Evolutionary conservation across 257 asterid genomes (phyloP).

Genomic region (Galeopsis tetrahit): DNA sequence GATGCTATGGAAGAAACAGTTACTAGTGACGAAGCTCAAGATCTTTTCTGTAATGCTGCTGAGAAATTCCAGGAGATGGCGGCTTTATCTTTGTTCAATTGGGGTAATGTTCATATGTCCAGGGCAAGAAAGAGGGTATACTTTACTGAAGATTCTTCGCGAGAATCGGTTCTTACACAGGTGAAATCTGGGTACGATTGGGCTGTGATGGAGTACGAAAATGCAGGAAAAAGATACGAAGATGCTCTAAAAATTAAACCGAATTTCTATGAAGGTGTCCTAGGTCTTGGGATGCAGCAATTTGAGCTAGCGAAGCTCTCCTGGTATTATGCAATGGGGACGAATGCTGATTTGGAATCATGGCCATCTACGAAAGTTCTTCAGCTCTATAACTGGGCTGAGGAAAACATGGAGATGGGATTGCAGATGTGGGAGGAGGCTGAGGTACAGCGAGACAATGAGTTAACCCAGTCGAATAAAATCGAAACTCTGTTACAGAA

Average conservation of each 20-base stretch:
- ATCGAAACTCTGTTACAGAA: slow-evolving; percentile 43
- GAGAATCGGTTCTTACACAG: slow-evolving; percentile 52
- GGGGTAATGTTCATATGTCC: slow-evolving; percentile 86
- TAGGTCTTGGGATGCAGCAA: slow-evolving; percentile 79
- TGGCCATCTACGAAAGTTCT: slow-evolving; percentile 68
- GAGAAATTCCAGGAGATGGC: slow-evolving; percentile 87
- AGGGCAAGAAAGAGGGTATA: slow-evolving; percentile 71
- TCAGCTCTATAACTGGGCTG: slow-evolving; percentile 75
- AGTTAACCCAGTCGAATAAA: slow-evolving; percentile 45
- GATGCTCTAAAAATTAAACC: slow-evolving; percentile 72
- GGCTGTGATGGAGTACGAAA: slow-evolving; percentile 64
- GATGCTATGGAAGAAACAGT: slow-evolving; percentile 85
- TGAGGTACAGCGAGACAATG: slow-evolving; percentile 47
- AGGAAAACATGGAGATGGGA: slow-evolving; percentile 80
- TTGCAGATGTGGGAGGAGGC: slow-evolving; percentile 80
- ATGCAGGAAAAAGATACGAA: slow-evolving; percentile 72
- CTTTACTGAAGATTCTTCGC: slow-evolving; percentile 59
- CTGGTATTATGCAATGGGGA: slow-evolving; percentile 71
- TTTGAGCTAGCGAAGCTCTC: slow-evolving; percentile 87
- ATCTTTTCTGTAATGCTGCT: slow-evolving; percentile 56
- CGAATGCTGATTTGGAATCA: slow-evolving; percentile 56
- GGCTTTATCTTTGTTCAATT: slow-evolving; percentile 85
- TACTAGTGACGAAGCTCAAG: slow-evolving; percentile 89
- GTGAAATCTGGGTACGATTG: slow-evolving; percentile 63
- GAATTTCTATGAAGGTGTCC: slow-evolving; percentile 67